Base-by-base conservation (phyloP, 768 basidiomycete genomes). In the Lactarius quietus region DNA sequence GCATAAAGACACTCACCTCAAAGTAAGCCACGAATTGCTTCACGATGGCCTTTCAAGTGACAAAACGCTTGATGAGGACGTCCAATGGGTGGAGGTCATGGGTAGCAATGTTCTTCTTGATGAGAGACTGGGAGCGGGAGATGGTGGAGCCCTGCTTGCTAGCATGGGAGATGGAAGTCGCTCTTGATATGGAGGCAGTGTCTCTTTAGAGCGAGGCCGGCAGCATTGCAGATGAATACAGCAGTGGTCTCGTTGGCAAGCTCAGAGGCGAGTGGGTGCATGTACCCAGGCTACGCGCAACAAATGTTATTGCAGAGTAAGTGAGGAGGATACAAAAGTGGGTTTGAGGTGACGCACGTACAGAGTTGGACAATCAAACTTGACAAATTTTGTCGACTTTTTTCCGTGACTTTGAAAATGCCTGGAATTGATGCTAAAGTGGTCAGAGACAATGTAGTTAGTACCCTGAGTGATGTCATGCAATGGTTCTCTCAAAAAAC, bases 1-100 rank as follows among this genome's bases (percentile, higher is more conserved):
- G 26, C 12, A 41, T 28, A 18, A n/a, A 29, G 17, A 14, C 33
- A 20, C 73, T 1, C 33, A 83, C 84, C 79, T 90, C 89, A 66
- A 95, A 95, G 76, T 95, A 97, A 1, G 91, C 89, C 59, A 93
- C 90, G 60, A 98, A 86, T 79, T 97, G 95, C 78, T 95, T 96
- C 57, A 96, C 93, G 71, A 98, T 96, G 59, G 86, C 89, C 78
- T 97, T 98, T 95, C 95, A 98, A 0, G 92, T 90, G 9, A 89
- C 83, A 73, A 94, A 94, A 33, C 92, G 88, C 76, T 98, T 96
- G 69, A 98, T 97, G 75, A 99, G 90, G 72, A 99, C 86, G 76
- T 99, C 96, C 12, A 92, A 93, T 0, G 95, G 95, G 58, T 88
- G 85, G 54, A 98, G 84, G 78, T 96, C 95, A 69, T 93, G 87